Conservation (phyloP, 2,329 filamentous ascomycete species). For the Neofusicoccum laricinum region DNA sequence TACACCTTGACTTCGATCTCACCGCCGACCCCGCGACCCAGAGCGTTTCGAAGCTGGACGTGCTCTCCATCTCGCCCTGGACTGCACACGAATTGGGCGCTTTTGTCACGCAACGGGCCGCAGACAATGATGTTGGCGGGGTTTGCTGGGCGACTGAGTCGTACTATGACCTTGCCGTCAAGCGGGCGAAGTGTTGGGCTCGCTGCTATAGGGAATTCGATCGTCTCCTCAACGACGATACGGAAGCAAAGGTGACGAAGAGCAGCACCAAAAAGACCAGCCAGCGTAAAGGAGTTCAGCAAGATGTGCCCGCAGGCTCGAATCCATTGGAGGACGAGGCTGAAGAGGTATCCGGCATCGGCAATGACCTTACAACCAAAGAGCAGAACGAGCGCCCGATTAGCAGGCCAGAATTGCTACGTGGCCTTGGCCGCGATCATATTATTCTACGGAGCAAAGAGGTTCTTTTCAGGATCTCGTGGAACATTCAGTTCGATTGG, state of each 20-base stretch:
- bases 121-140: conserved; percentile 55
- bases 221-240: conserved; percentile 21
- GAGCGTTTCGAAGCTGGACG: conserved; percentile 53
- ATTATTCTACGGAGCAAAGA: conserved; percentile 33
- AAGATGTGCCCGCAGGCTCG: conserved; percentile 22
- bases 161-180: conserved; percentile 61
- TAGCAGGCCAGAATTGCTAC: conserved; percentile 49
- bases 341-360: conserved; percentile 20
- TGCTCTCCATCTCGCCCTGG: conserved; percentile 56
- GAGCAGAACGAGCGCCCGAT: background rate
- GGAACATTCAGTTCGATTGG: conserved; percentile 68
- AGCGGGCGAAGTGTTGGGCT: conserved; percentile 63
- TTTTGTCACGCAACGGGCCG: conserved; percentile 45
- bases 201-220: conserved; percentile 50
- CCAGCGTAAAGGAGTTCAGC: conserved; percentile 22
- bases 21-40: conserved; percentile 48
- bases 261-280: background rate
- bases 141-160: conserved; percentile 66
- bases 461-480: conserved; percentile 55
- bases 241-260: background rate
- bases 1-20: conserved; percentile 58
- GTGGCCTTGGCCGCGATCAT: conserved; percentile 36
- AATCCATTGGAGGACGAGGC: conserved; percentile 24
- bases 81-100: conserved; percentile 58
- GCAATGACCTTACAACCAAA: conserved; percentile 13